Evolutionary conservation across 805 yeast genomes (phyloP).

Genomic region (Hanseniaspora jakobsenii): DNA sequence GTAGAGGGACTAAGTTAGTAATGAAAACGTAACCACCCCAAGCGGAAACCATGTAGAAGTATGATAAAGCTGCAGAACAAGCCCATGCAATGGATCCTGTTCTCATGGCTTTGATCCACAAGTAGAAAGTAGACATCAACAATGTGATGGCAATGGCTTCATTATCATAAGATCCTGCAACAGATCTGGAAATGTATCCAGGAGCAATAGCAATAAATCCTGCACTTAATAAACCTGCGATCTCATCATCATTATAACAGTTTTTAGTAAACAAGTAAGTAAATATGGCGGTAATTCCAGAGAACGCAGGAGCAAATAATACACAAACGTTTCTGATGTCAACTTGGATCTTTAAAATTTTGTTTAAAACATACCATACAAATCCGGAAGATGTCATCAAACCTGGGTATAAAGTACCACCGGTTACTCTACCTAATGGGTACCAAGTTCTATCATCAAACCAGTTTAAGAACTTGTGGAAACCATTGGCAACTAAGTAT

Average conservation of each 20-base stretch:
- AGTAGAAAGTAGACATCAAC: conserved; percentile 86
- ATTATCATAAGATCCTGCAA: conserved; percentile 96
- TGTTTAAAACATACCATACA: conserved; percentile 60
- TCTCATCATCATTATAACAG: conserved; percentile 56
- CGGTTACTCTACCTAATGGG: conserved; percentile 97
- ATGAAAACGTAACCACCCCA: conserved; percentile 99
- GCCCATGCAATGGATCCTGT: conserved; percentile 81
- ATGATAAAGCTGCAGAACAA: conserved; percentile 69
- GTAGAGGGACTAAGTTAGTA: conserved; percentile 92
- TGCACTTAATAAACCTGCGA: conserved; percentile 87
- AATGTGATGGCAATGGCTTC: conserved; percentile 97
- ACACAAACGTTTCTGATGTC: conserved; percentile 96
- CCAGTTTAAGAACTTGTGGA: conserved; percentile 91
- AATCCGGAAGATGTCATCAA: conserved; percentile 94
- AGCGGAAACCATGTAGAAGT: conserved; percentile 98
- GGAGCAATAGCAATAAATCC: conserved; percentile 96
- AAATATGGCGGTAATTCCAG: conserved; percentile 81
- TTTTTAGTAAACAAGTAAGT: conserved; percentile 81
- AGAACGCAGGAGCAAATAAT: conserved; percentile 88
- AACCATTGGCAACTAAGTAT: conserved; percentile 70
- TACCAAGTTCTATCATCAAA: conserved; percentile 98
- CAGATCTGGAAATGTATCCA: conserved; percentile 95
- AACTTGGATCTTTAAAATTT: conserved; percentile 60
- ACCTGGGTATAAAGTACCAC: conserved; percentile 97
- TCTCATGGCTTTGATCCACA: conserved; percentile 91